Base-by-base conservation (phyloP, 805 yeast genomes). In the Candida arabinofermentans region DNA sequence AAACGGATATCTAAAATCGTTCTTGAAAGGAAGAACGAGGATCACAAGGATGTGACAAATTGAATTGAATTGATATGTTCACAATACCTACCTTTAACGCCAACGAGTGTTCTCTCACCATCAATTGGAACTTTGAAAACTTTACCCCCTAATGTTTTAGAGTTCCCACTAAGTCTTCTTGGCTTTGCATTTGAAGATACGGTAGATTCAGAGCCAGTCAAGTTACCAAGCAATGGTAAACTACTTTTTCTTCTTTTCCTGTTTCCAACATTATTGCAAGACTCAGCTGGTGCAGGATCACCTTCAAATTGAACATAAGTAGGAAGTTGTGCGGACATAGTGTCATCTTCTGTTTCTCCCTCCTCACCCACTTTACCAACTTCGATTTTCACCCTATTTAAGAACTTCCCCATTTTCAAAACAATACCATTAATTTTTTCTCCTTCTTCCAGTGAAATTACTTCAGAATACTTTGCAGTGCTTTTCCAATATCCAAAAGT, bases 11-110 rank as follows among this genome's bases (percentile, higher is more conserved):
- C 13, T n/a, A n/a, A n/a, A n/a, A n/a, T n/a, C 29, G 12, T 14
- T 10, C 16, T 13, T 16, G 14, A 18, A 14, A 4, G 5, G 14
- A 26, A 16, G 10, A 14, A 16, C 16, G 14, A 17, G 5, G 3
- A 24, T 31, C 12, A 31, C 17, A 39, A 35, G 8, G 46, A 39
- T 5, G 38, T 31, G 30, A 46, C 49, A 39, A 48, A 46, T 33
- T 50, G 55, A 27, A 50, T 38, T 14, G 50, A 44, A 29, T 32
- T 41, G 36, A 50, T 46, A 33, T 50, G 55, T 24, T 44, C 40
- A 29, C 48, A 40, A 23, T 46, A 47, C 32, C 42, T 44, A 12
- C 53, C 55, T 19, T 40, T 44, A 24, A 49, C 40, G n/a, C 43
- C 50, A 24, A 40, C 47, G 36, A 49, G 37, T 21, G 39, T 37